These are phyloP conservation scores for Debaryomycetaceae sp. DNA, from an alignment of 1,139 yeast genomes.

Conservation along the genomic window DNA sequence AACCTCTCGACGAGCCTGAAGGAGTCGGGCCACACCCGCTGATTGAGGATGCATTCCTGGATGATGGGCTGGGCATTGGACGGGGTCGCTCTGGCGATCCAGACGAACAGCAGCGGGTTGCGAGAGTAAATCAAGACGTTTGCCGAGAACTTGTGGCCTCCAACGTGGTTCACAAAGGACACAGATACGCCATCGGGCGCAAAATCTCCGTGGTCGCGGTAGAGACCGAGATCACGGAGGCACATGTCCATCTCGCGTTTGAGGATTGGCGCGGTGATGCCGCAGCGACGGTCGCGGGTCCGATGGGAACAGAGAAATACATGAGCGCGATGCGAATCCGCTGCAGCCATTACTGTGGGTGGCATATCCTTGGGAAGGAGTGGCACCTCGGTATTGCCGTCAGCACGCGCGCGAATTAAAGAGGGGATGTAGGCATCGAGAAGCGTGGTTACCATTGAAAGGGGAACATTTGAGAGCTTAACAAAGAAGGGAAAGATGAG, in stretches of 20 bases:
- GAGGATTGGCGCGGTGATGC: constrained; percentile 89
- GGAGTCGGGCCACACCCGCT: constrained; percentile 59
- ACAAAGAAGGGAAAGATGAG: constrained; percentile 69
- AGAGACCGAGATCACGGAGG: constrained; percentile 56
- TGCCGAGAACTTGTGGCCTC: constrained; percentile 92
- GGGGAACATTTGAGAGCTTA: constrained; percentile 47
- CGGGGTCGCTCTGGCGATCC: constrained; percentile 85
- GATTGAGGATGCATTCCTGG: constrained; percentile 54
- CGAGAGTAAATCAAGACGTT: constrained; percentile 68
- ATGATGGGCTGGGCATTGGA: constrained; percentile 63
- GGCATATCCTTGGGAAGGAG: constrained; percentile 5
- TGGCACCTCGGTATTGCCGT: constrained; percentile 5
- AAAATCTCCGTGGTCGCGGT: constrained; percentile 64
- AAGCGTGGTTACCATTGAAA: constrained; percentile 32
- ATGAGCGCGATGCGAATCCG: constrained; percentile 36
- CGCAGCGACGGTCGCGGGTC: constrained; percentile 89
- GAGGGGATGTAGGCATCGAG: constrained; percentile 36
- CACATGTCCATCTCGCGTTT: constrained; percentile 68
- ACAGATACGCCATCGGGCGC: constrained; percentile 69
- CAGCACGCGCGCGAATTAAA: constrained; percentile 18
- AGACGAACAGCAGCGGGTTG: constrained; percentile 58
- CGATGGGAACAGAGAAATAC: constrained; percentile 79
- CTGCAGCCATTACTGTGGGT: constrained; percentile 10
- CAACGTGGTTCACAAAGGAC: constrained; percentile 71
- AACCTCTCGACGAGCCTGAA: constrained; percentile 54